Evolutionary conservation across 306 rosid species (phyloP), one percentile per base, ranked within the genome.

Genomic region (Dryas drummondii): DNA sequence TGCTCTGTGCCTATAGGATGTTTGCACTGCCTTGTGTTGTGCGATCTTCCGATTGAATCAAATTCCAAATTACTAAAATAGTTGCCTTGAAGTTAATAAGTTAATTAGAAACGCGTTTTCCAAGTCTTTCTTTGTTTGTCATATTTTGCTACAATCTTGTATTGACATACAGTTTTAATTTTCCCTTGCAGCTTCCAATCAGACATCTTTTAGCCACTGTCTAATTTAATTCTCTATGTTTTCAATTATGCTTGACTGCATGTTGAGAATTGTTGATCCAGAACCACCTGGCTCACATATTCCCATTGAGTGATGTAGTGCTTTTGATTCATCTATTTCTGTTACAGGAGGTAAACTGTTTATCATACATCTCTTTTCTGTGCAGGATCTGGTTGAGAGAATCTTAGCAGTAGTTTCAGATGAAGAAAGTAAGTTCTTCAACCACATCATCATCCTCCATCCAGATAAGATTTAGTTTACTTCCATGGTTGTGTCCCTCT

Each of bases 341-440:
- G 45, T 72, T 48, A 14, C 40, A 45, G 2, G 66, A 46, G 56
- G 55, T 58, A 45, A 57, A 27, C 70, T 45, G 13, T 50, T 12
- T 74, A 14, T 68, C 58, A 61, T 82, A 26, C 52, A 49, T 78
- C n/a, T 80, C 57, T 70, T 75, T 83, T 44, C 72, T 76, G 41
- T 79, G 86, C 81, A 96, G 99, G 99, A 90, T 82, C 97, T 96
- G 66, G 81, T 87, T 74, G 92, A 92, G 47, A 88, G 97, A 77
- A 90, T 96, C 81, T 80, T 92, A 64, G 73, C 83, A 74, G 68
- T 88, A 74, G 79, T 96, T 79, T 86, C 93, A 32, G 96, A 92
- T 46, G 97, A 89, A 15, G 90, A 89, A 85, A 93, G 99, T 92
- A 85, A 81, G 81, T 67, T 72, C 70, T 62, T 58, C 68, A 56